Evolutionary conservation across 352 stramenopile species (phyloP).

Genomic region (Achlya hypogyna): DNA sequence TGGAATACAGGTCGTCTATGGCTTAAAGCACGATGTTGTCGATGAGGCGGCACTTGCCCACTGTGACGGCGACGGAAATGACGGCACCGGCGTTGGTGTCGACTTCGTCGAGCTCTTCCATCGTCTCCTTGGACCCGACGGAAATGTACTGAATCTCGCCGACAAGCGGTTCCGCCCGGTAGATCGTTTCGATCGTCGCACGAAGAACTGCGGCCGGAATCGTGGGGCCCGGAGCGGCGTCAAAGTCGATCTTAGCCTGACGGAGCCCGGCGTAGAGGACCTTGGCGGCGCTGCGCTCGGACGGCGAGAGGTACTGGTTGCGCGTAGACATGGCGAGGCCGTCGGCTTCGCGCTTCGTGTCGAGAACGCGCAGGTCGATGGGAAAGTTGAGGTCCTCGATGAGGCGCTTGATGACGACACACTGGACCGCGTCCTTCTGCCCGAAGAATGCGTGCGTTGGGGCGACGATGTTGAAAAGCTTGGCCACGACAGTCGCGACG

Average conservation of each 20-base stretch:
- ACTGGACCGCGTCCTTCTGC: constrained; percentile 98
- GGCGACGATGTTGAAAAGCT: constrained; percentile 98
- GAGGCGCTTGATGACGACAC: constrained; percentile 91
- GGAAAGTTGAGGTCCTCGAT: constrained; percentile 95
- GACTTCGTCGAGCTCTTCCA: constrained; percentile 87
- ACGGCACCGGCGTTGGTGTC: constrained; percentile 60
- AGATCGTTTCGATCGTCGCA: constrained; percentile 38
- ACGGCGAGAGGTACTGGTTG: constrained; percentile 94
- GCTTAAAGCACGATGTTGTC: constrained; percentile 91
- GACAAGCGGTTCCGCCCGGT: constrained; percentile 84
- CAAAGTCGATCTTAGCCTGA: constrained; percentile 40
- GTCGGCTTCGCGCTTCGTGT: constrained; percentile 90
- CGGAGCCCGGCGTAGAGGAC: constrained; percentile 82
- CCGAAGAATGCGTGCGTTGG: constrained; percentile 97
- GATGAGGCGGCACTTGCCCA: constrained; percentile 95
- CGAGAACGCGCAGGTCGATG: constrained; percentile 85
- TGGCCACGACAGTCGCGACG: constrained; percentile 98
- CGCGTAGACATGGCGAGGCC: constrained; percentile 96
- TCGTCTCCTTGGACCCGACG: constrained; percentile 89
- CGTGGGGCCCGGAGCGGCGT: constrained; percentile 15
- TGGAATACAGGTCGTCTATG: background rate
- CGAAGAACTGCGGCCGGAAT: constrained; percentile 32
- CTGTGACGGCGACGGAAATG: constrained; percentile 91
- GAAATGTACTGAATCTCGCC: constrained; percentile 94
- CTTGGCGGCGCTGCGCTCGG: constrained; percentile 81